These are phyloP conservation scores for Cystobasidiaceae sp. DNA, from an alignment of 1,284 basidiomycete species.

Conservation along the genomic window DNA sequence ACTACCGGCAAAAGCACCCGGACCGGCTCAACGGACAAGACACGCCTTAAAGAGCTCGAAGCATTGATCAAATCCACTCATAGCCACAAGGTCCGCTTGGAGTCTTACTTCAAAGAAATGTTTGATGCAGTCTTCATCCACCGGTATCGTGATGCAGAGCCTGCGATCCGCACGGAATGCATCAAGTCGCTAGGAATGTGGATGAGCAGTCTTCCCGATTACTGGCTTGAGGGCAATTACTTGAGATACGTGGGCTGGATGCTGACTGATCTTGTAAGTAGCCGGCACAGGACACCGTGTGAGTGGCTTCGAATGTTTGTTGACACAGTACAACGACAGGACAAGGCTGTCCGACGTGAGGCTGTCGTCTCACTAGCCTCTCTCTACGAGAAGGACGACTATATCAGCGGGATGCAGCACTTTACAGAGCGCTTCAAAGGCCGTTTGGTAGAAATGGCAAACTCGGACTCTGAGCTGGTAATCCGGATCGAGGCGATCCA, in stretches of 20 bases:
- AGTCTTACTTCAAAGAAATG: constrained; percentile 81
- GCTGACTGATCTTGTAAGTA: constrained; percentile 63
- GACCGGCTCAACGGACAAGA: constrained; percentile 53
- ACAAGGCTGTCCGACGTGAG: constrained; percentile 76
- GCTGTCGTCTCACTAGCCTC: constrained; percentile 75
- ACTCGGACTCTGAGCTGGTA: constrained; percentile 70
- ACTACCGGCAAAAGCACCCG: constrained; percentile 38
- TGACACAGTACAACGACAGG: constrained; percentile 47
- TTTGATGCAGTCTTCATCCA: constrained; percentile 92
- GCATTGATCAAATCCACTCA: constrained; percentile 69
- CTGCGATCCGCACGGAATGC: constrained; percentile 86
- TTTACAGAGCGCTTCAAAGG: constrained; percentile 90
- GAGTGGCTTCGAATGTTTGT: no score
- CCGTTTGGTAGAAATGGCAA: constrained; percentile 77
- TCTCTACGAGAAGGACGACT: constrained; percentile 72
- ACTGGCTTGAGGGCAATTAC: constrained; percentile 79
- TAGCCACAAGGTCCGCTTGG: constrained; percentile 63
- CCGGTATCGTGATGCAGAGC: constrained; percentile 90
- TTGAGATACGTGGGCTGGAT: constrained; percentile 94
- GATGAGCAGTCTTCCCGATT: constrained; percentile 80
- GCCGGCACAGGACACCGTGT: no score
- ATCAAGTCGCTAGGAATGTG: constrained; percentile 83
- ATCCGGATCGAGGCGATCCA: constrained; percentile 81
- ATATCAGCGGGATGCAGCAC: constrained; percentile 65
- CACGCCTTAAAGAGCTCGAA: constrained; percentile 64